phyloP scores from a whole-genome alignment of 305 asterid genomes.

The Fraxinus dipetala region DNA sequence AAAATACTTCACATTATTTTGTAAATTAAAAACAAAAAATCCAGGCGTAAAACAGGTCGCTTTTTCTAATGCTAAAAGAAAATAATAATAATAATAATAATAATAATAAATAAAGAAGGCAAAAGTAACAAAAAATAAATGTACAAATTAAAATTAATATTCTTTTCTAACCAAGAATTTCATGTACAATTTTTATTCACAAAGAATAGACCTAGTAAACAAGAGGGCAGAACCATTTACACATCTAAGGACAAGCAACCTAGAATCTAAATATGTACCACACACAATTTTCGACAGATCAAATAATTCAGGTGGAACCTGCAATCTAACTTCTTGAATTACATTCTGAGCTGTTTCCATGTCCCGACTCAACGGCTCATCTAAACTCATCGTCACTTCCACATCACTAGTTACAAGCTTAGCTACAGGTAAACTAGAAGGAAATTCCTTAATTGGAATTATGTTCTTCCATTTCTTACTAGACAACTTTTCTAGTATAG shows the following conservation, averaged over 20 bases:
- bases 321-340: constrained; percentile 59
- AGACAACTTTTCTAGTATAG: constrained; percentile 48
- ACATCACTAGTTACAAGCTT: constrained; percentile 59
- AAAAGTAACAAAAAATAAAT: not conserved
- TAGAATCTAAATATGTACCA: constrained; percentile 77
- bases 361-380: constrained; percentile 46
- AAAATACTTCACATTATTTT: not conserved
- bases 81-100: too few species aligned
- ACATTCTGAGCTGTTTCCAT: constrained; percentile 47
- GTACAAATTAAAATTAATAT: not conserved
- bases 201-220: constrained; percentile 49
- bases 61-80: not conserved
- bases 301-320: constrained; percentile 78
- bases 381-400: constrained; percentile 56
- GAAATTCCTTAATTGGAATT: constrained; percentile 59
- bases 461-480: constrained; percentile 75
- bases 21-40: not conserved
- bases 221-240: constrained; percentile 72
- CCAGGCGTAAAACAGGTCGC: not conserved
- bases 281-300: constrained; percentile 73
- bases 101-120: not conserved
- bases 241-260: constrained; percentile 63
- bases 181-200: constrained; percentile 20
- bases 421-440: constrained; percentile 76
- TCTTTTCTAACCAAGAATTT: not conserved